Conservation (phyloP, 371 early-diverging fungal species). For the Mortierella sp. region DNA sequence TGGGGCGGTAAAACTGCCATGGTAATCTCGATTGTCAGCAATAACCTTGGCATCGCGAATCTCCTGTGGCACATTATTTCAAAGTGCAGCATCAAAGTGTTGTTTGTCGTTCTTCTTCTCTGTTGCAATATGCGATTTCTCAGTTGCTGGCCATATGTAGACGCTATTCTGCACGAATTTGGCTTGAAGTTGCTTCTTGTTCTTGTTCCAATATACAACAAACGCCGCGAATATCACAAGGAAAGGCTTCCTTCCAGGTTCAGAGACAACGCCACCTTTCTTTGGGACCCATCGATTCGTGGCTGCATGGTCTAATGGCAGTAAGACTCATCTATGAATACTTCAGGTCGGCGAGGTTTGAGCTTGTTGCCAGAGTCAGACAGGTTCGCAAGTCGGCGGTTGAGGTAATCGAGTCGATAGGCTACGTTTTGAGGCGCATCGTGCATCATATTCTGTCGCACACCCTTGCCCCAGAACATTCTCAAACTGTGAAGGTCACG, state of each 20-base stretch:
- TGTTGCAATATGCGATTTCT: conserved; percentile 9
- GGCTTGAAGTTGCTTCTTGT: not conserved
- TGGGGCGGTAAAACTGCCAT: conserved; percentile 19
- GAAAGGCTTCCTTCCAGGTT: not conserved
- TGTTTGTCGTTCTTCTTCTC: not conserved
- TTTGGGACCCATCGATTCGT: not conserved
- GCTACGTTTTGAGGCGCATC: conserved; percentile 4
- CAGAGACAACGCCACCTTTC: not conserved
- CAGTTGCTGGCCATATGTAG: conserved; percentile 18
- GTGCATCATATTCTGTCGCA: too few relatives aligned
- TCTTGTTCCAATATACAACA: not conserved
- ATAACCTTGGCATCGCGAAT: conserved; percentile 1
- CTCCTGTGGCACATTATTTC: conserved; percentile 13
- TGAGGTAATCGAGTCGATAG: conserved; percentile 1
- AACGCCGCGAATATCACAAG: conserved; percentile 15
- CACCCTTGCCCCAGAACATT: too few relatives aligned
- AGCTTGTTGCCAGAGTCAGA: too few relatives aligned
- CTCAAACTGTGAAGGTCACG: too few relatives aligned
- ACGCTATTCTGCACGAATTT: conserved; percentile 2
- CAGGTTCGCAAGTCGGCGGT: conserved; percentile 4
- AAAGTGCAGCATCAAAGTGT: not conserved
- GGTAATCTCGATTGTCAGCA: conserved; percentile 10
- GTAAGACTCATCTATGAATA: conserved; percentile 18
- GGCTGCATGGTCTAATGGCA: not conserved
- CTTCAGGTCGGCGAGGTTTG: not conserved